Evolutionary conservation across 371 early-diverging fungal genomes (phyloP).

Genomic region (Rhizomucor pusillus): DNA sequence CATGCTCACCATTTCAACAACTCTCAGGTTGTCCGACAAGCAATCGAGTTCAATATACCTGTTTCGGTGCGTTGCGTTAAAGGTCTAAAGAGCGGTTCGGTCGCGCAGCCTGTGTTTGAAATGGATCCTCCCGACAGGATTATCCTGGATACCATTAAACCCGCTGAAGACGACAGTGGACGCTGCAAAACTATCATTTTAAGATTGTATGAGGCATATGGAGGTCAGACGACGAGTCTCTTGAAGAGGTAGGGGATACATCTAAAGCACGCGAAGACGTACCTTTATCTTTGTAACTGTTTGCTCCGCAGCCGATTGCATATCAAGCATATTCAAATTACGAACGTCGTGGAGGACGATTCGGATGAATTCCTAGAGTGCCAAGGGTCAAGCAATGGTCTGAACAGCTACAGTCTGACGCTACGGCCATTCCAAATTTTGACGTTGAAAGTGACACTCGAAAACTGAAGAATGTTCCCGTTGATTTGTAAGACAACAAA

Average conservation of each 20-base stretch:
- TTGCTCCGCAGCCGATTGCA: conserved; percentile 24
- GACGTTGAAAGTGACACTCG: conserved; percentile 32
- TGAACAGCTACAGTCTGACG: not conserved
- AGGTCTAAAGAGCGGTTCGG: not conserved
- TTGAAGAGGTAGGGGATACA: conserved; percentile 53
- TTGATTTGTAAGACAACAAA: not conserved
- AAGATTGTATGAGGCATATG: conserved; percentile 89
- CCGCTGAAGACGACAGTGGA: conserved; percentile 72
- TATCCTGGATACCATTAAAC: conserved; percentile 86
- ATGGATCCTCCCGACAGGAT: conserved; percentile 50
- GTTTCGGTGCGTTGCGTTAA: conserved; percentile 56
- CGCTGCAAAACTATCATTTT: conserved; percentile 58
- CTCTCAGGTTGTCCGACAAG: conserved; percentile 80
- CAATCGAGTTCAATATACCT: conserved; percentile 87
- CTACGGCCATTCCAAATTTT: conserved; percentile 52
- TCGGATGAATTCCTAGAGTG: conserved; percentile 3
- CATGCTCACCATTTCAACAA: conserved; percentile 78
- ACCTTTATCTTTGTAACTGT: too few relatives aligned
- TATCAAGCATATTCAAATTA: conserved; percentile 29
- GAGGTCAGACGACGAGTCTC: conserved; percentile 72
- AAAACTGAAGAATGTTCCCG: conserved; percentile 1
- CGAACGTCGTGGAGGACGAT: conserved; percentile 53
- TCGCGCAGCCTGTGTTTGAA: conserved; percentile 23
- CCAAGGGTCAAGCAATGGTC: not conserved
- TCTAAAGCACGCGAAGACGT: not conserved